Percentiles rank a stretch among this genome's conserved stretches.
Conservation (phyloP, 441 rosid genomes). For the Codiaeum variegatum region DNA sequence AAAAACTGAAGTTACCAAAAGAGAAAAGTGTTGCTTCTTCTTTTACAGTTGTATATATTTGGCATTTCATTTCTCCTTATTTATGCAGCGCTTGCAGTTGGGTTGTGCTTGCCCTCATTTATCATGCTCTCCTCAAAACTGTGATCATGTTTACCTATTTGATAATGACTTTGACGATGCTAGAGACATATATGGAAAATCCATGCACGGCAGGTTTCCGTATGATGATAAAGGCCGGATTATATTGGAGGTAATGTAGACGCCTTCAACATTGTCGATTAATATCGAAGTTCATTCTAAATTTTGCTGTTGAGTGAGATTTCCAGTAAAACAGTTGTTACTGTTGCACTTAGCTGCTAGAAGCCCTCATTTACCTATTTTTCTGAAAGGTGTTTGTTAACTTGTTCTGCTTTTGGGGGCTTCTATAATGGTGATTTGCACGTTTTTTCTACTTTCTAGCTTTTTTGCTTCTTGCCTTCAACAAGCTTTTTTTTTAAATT, state of each 20-base stretch:
- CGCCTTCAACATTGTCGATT: neutral
- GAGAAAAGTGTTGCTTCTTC: neutral
- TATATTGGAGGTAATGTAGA: conserved; percentile 68
- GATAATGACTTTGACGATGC: conserved; percentile 90
- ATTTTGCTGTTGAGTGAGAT: neutral
- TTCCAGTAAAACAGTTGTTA: neutral
- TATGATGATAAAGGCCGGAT: conserved; percentile 78
- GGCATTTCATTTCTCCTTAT: neutral
- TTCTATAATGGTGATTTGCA: conserved; percentile 1
- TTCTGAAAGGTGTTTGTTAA: neutral
- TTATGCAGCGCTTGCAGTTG: conserved; percentile 63
- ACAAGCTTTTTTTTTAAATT: neutral
- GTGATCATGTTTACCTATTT: conserved; percentile 93
- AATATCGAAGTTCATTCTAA: neutral
- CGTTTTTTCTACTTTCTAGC: neutral
- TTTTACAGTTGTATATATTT: neutral
- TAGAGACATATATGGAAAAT: conserved; percentile 71
- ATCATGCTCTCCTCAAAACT: conserved; percentile 60
- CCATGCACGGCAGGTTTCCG: conserved; percentile 77
- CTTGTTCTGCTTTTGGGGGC: neutral
- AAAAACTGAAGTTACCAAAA: neutral
- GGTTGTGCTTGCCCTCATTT: conserved; percentile 71
- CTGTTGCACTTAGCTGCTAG: neutral
- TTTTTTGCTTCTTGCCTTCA: conserved; percentile 7
- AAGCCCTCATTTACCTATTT: neutral